Evolutionary conservation across 148 eudicot genomes (phyloP), one percentile per base, ranked within the genome.

Genomic region (Linanthus parryae): DNA sequence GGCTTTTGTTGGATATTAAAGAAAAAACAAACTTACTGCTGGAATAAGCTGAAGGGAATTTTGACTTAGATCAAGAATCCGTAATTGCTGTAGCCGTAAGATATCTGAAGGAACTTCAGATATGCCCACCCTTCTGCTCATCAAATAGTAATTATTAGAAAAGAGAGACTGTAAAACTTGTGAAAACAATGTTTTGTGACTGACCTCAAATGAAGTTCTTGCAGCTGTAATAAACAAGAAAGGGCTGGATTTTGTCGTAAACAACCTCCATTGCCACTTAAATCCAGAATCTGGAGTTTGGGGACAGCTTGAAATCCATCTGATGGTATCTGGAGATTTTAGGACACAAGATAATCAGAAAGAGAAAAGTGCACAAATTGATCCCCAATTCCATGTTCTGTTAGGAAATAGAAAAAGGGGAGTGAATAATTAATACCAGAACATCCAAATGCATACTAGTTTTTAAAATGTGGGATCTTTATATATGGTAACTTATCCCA

Each of bases 181-280:
- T 28, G 23, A 25, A 23, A 18, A 2, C 27, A 8, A 48, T 17
- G 43, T 3, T 25, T n/a, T 13, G 41, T 23, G 14, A 16, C 64
- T 50, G 35, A 87, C 98, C 96, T 91, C 55, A 91, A 76, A 62
- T 84, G 71, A 45, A 91, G 95, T 74, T 91, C 98, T 71, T 81
- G 79, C 74, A 91, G 55, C 66, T 77, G 73, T 8, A 68, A 74
- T 54, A 91, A 65, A 74, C 76, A 57, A 35, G 94, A 79, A 66
- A 91, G 87, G 56, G 74, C 52, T 20, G 84, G 73, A 52, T 52
- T 21, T 45, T 69, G 74, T 16, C 80, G 78, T 74, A 86, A 67
- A 49, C 83, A 79, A 63, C 85, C 73, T 17, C 63, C 67, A 56
- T 85, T 80, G 26, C 96, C 81, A 73, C 98, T 91, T 58, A 91